Base-by-base conservation (phyloP, 2,329 filamentous ascomycete species). In the Pseudogymnoascus sp. region DNA sequence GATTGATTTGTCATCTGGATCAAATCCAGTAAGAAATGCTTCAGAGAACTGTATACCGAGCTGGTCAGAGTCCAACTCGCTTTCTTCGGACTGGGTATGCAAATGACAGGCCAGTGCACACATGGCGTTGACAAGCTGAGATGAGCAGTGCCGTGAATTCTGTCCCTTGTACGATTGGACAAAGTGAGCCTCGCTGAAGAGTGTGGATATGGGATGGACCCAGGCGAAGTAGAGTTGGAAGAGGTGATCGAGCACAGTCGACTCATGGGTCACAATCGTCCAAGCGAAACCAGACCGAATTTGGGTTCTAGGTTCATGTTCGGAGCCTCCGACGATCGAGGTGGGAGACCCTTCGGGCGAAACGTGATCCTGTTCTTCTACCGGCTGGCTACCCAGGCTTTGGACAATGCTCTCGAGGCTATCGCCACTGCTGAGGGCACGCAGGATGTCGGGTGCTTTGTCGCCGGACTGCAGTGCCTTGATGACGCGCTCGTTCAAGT, bases 221-320 rank as follows among this genome's bases (percentile, higher is more conserved):
- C 70, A 73, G n/a, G 68, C 64, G 62, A 73, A 73, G 57, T 71
- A 73, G 12, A 73, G 62, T 33, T 68, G 64, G 47, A 73, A 68
- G 1, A 73, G 61, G 60, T 72, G 70, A 18, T 71, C 62, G 18
- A 71, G 41, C 72, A 18, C 1, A 2, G 18, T 18, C 18, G 18
- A 18, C 1, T 18, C 66, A 3, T 61, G 50, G 2, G 66, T 70
- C 20, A 73, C 69, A 15, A 57, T 53, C 2, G 18, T 18, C 18
- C 18, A 18, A 9, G 18, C 1, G 8, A 12, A 36, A 7, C 33
- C 33, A 9, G 7, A 12, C 33, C 1, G 4, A 12, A 36, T 36
- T 36, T 36, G 33, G 33, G 33, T 36, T 36, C 33, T 12, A 36
- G 33, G 33, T 61, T 70, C 69, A 1, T 66, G 63, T 15, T 35